A percentile compares a stretch with the other conserved stretches of the same genome.
Evolutionary conservation across 2,329 filamentous ascomycete genomes (phyloP).

Genomic region (Fusarium sp.): DNA sequence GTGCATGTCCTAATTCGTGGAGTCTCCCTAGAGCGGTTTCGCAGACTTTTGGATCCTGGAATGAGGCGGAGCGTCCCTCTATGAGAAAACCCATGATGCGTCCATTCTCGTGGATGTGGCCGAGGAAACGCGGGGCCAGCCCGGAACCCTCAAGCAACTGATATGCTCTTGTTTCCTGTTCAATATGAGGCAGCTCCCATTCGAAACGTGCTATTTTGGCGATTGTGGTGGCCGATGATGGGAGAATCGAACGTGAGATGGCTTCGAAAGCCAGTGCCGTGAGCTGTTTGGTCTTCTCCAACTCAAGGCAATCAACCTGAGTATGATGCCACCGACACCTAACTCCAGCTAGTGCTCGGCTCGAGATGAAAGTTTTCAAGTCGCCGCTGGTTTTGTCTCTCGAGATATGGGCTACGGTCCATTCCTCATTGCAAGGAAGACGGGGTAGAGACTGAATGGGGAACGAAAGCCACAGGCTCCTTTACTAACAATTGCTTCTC

Average conservation of each 20-base stretch:
- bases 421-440: background rate
- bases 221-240: conserved; percentile 17
- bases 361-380: background rate
- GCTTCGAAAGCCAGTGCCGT: background rate
- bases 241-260: background rate
- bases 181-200: conserved; percentile 50
- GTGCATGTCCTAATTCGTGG: background rate
- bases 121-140: conserved; percentile 24
- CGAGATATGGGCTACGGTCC: background rate
- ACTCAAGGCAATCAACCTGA: background rate
- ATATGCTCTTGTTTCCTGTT: conserved; percentile 49
- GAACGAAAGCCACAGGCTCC: background rate
- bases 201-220: conserved; percentile 51
- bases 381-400: background rate
- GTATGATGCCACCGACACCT: background rate
- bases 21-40: background rate
- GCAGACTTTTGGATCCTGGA: background rate
- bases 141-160: conserved; percentile 44
- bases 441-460: background rate
- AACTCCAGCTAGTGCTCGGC: background rate
- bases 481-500: background rate
- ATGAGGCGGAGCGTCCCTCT: background rate
- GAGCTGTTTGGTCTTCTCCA: background rate
- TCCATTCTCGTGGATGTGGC: background rate
- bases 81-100: background rate